Percentiles rank a stretch among this genome's conserved stretches.
Evolutionary conservation across 345 rosid species (phyloP).

Genomic region (Reutealis trisperma): DNA sequence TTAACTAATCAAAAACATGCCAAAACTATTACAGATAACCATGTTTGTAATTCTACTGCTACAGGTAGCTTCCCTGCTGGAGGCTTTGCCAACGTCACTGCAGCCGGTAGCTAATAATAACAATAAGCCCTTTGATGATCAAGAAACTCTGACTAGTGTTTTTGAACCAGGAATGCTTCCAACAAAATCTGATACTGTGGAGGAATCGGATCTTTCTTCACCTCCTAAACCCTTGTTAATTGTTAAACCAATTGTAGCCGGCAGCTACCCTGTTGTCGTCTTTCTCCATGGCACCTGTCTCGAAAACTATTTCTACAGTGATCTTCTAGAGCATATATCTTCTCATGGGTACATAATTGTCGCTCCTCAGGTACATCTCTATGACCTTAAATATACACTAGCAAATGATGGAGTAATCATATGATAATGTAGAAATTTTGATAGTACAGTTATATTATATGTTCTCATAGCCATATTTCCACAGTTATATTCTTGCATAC

Average conservation of each 20-base stretch:
- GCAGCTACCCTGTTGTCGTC: conserved; percentile 34
- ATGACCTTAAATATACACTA: background rate
- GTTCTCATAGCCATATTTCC: background rate
- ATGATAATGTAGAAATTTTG: background rate
- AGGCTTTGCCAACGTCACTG: background rate
- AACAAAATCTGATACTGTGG: background rate
- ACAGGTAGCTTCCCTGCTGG: too few relatives aligned
- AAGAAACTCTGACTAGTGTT: background rate
- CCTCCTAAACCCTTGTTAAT: conserved; percentile 37
- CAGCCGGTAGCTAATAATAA: too few relatives aligned
- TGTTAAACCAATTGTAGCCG: conserved; percentile 21
- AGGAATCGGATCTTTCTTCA: background rate
- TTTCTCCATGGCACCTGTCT: conserved; percentile 39
- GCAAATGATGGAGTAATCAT: too few relatives aligned
- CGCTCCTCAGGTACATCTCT: conserved; percentile 48
- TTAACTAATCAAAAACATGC: background rate
- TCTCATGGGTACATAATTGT: conserved; percentile 51
- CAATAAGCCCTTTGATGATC: background rate
- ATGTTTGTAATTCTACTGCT: background rate
- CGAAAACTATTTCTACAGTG: conserved; percentile 25
- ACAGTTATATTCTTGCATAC: background rate
- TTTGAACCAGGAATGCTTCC: background rate
- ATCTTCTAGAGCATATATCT: conserved; percentile 29
- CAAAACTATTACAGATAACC: background rate
- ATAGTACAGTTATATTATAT: background rate